Evolutionary conservation across 495 filamentous ascomycete genomes (phyloP), one percentile per base, ranked within the genome.

Genomic region (Achaetomiella virescens): DNA sequence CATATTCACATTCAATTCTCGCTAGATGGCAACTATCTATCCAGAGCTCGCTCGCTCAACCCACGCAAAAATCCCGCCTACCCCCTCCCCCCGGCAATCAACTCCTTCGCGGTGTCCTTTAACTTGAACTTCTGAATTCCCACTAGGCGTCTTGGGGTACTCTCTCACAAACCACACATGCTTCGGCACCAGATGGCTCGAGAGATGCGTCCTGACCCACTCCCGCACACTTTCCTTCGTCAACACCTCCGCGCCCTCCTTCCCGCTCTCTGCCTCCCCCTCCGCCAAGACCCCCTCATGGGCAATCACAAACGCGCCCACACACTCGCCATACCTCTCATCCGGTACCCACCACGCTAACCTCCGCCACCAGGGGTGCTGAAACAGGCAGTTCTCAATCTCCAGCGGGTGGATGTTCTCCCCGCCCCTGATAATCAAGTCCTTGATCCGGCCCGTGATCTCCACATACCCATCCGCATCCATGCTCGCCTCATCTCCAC

Each of bases 351-450:
- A 95, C 89, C 1, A 92, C 87, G 53, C 84, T 88, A 6, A 80
- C 88, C 60, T 97, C 90, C 20, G 74, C 68, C 3, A 98, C 74
- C 0, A 69, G 71, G 81, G 75, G 59, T 90, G 83, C 25, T 79
- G 81, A 40, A 93, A 81, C n/a, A 98, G 78, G 57, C 84, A 91
- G 66, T 93, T 91, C 70, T 98, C 93, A 24, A 97, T 79, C 69
- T 98, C 93, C 2, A 97, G 76, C 2, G 93, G 93, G 66, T 96
- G 90, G 61, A 98, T 96, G 63, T 98, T 98, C 68, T 97, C 93
- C 2, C 93, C 92, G 17, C 89, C 93, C 24, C 87, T 80, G 62
- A 98, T 97, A 52, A 98, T 76, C 54, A 97, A 67, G 65, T 98
- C 93, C 72, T 97, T 97, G 61, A 95, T 88, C 14, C 90, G 64